Evolutionary conservation across 164 flowering plant genomes (phyloP).

Genomic region (Akebia trifoliata): DNA sequence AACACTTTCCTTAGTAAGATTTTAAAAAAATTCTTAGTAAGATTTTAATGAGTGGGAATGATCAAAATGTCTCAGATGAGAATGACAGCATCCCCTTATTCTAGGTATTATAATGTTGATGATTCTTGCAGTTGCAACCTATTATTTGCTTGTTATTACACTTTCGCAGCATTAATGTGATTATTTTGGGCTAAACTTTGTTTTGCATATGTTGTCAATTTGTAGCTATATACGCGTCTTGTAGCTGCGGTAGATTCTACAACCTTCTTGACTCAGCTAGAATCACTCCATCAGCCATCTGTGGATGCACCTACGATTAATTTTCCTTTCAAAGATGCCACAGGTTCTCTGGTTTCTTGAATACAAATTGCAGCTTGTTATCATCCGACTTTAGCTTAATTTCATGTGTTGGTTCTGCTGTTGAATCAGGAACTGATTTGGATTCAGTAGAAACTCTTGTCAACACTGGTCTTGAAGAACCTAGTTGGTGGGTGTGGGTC

Average conservation of each 20-base stretch:
- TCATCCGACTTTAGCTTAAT: not conserved
- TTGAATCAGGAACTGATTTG: constrained; percentile 47
- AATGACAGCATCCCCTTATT: too few species aligned
- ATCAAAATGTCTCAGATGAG: too few species aligned
- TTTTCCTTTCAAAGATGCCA: constrained; percentile 72
- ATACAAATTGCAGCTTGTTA: constrained; percentile 1
- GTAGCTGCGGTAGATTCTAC: constrained; percentile 65
- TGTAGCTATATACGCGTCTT: constrained; percentile 67
- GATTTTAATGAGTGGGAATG: too few species aligned
- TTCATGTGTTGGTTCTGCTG: constrained; percentile 13
- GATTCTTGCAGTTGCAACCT: too few species aligned
- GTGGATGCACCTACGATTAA: constrained; percentile 27
- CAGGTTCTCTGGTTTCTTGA: constrained; percentile 38
- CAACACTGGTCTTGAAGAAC: constrained; percentile 52
- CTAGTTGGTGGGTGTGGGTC: constrained; percentile 98
- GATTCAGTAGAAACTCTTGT: constrained; percentile 56
- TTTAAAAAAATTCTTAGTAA: too few species aligned
- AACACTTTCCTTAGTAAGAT: too few species aligned
- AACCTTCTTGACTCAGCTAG: constrained; percentile 48
- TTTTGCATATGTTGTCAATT: constrained; percentile 1
- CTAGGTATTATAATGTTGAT: too few species aligned
- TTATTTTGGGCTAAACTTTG: not conserved
- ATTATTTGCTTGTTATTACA: too few species aligned
- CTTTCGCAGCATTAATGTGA: not conserved
- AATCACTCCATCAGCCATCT: constrained; percentile 38